Evolutionary conservation across 768 basidiomycete genomes (phyloP), one percentile per base, ranked within the genome.

Genomic region (Rhodotorula diobovata): DNA sequence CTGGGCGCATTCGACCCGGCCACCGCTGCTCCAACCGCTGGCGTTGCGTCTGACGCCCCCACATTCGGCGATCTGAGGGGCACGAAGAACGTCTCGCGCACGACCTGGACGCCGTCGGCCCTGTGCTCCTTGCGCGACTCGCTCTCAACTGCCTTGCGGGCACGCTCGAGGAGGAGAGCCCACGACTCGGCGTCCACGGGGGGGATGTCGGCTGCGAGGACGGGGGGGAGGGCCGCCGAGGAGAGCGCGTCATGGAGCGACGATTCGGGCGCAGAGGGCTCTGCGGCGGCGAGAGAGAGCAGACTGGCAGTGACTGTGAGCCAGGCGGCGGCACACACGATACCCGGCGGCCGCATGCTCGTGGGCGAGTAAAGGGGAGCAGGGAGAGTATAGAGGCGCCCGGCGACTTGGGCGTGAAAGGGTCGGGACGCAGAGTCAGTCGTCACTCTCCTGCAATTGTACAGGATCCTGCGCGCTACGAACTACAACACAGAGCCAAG

Each of bases 51-150:
- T 35, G 25, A 8, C 39, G 35, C 51, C 34, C 18, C 32, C 25
- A 30, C 41, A 25, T 63, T 32, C 6, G 39, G 3, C 12, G 41
- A 3, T n/a, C 32, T 54, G 32, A 58, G 15, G 9, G 65, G 65
- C 20, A 66, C 35, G 30, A 51, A 58, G 57, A 66, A 58, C 20
- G 65, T 66, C 65, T 66, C 65, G 18, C 65, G 23, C 18, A 66
- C 65, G 37, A 66, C 57, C n/a, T 30, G 58, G 11, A 66, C 28
- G 51, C 51, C 51, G n/a, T 53, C 51, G 51, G 15, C 12, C n/a
- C 15, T 14, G 14, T 53, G 12, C 51, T 28, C n/a, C 1, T n/a
- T n/a, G 1, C 1, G 15, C 11, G 28, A 9, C 51, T 53, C 34
- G 23, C 54, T 34, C 32, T 35, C 9, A 20, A 34, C 54, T 11